phyloP scores from a whole-genome alignment of 1,284 basidiomycete species.

The Cryptococcus floricola region DNA sequence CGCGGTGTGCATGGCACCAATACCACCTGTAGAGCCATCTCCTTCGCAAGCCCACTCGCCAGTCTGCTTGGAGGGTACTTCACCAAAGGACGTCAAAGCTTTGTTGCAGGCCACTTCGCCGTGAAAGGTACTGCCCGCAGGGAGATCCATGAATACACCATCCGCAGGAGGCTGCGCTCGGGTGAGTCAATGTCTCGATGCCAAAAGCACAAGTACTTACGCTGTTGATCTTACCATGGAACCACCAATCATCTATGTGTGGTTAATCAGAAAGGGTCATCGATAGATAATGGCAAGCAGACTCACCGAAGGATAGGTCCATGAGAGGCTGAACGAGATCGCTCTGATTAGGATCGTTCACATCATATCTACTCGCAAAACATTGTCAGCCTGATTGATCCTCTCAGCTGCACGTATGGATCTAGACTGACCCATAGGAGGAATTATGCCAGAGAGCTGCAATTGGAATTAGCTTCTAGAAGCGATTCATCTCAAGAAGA shows the following conservation, averaged over 20 bases:
- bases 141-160: conserved; percentile 37
- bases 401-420: too few species aligned
- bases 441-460: too few species aligned
- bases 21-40: conserved; percentile 22
- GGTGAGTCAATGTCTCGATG: too few species aligned
- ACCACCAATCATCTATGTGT: conserved; percentile 60
- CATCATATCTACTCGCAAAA: too few species aligned
- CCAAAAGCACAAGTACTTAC: too few species aligned
- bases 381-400: too few species aligned
- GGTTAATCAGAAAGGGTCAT: too few species aligned
- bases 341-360: conserved; percentile 30
- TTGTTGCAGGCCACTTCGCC: conserved; percentile 41
- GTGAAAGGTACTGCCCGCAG: conserved; percentile 35
- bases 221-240: conserved; percentile 48
- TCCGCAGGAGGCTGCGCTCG: conserved; percentile 24
- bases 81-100: conserved; percentile 24
- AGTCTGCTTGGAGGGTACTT: conserved; percentile 19
- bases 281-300: too few species aligned
- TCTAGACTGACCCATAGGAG: too few species aligned
- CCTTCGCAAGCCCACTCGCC: conserved; percentile 33
- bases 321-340: conserved; percentile 57
- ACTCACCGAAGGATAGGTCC: conserved; percentile 52
- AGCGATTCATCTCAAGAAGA: too few species aligned
- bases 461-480: too few species aligned
- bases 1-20: conserved; percentile 40